These are phyloP conservation scores for Macrophomina pseudophaseolina DNA, from an alignment of 2,329 filamentous ascomycete species.

Conservation along the genomic window DNA sequence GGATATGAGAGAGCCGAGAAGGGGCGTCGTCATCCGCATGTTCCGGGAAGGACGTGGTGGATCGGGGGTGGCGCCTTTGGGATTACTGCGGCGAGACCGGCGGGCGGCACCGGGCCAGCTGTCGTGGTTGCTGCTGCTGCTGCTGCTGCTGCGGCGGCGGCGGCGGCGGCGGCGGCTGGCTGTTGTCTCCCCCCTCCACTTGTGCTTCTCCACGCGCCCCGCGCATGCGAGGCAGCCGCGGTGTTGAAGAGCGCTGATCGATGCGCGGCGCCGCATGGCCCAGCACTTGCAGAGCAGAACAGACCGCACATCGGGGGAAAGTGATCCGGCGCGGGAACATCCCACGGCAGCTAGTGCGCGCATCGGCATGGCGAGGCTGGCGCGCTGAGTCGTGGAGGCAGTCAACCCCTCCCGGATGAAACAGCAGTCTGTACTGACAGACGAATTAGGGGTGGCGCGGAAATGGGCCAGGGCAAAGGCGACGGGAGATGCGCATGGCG, in stretches of 20 bases:
- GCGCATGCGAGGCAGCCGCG: slow-evolving; percentile 13
- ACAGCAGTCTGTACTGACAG: slow-evolving; percentile 4
- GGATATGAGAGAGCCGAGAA: slow-evolving; percentile 20
- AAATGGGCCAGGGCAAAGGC: background rate
- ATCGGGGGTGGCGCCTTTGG: background rate
- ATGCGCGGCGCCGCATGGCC: background rate
- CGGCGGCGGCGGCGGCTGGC: background rate
- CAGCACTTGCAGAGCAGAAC: slow-evolving; percentile 4
- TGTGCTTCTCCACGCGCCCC: slow-evolving; percentile 16
- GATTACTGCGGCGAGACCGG: slow-evolving; percentile 8
- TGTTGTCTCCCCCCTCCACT: background rate
- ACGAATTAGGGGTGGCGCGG: slow-evolving; percentile 12
- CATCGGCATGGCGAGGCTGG: slow-evolving; percentile 1
- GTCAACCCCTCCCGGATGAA: slow-evolving; percentile 14
- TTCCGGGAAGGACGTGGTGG: background rate
- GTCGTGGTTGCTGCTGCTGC: too few species aligned
- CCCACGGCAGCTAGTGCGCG: slow-evolving; percentile 16
- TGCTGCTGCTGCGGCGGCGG: background rate
- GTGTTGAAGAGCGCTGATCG: slow-evolving; percentile 11
- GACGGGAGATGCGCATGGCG: background rate
- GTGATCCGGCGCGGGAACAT: background rate
- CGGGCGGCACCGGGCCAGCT: background rate
- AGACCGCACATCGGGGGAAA: slow-evolving; percentile 5
- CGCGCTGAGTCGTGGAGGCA: slow-evolving; percentile 13
- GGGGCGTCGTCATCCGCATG: slow-evolving; percentile 13